Conservation (phyloP, 2,329 filamentous ascomycete species). For the Fusarium bactridioides region DNA sequence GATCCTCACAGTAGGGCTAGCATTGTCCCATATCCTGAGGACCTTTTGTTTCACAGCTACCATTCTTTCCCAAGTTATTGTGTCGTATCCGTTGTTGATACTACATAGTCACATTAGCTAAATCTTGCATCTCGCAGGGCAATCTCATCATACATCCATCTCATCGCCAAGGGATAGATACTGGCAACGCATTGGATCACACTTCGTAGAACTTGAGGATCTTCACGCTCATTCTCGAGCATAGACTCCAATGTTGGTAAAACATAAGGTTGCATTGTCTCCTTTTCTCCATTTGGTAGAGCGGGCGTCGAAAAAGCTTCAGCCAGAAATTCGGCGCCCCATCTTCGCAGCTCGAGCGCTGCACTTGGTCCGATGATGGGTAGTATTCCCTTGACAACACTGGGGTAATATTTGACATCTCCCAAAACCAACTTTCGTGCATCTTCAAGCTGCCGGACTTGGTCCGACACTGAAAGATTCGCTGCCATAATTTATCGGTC, state of each 20-base stretch:
- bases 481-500: conserved; percentile 57
- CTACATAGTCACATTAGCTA: conserved; percentile 58
- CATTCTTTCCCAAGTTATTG: conserved; percentile 86
- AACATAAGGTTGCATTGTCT: conserved; percentile 77
- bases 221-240: conserved; percentile 76
- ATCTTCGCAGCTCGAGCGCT: conserved; percentile 84
- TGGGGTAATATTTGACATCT: conserved; percentile 87
- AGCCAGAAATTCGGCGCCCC: conserved; percentile 94
- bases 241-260: conserved; percentile 78
- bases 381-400: conserved; percentile 91
- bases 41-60: conserved; percentile 88
- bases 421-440: conserved; percentile 89
- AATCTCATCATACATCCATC: conserved; percentile 82
- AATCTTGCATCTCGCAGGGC: conserved; percentile 6
- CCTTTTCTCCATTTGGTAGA: conserved; percentile 79
- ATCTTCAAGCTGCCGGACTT: conserved; percentile 86
- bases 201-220: conserved; percentile 82
- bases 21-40: conserved; percentile 85
- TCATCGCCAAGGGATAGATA: conserved; percentile 90
- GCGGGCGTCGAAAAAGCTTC: conserved; percentile 96
- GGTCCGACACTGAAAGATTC: conserved; percentile 70
- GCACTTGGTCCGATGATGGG: conserved; percentile 83
- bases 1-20: conserved; percentile 78
- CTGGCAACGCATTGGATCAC: conserved; percentile 89
- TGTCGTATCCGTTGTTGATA: conserved; percentile 85